Evolutionary conservation across 129 eudicot genomes (phyloP).

Genomic region (Dittrichia graveolens): DNA sequence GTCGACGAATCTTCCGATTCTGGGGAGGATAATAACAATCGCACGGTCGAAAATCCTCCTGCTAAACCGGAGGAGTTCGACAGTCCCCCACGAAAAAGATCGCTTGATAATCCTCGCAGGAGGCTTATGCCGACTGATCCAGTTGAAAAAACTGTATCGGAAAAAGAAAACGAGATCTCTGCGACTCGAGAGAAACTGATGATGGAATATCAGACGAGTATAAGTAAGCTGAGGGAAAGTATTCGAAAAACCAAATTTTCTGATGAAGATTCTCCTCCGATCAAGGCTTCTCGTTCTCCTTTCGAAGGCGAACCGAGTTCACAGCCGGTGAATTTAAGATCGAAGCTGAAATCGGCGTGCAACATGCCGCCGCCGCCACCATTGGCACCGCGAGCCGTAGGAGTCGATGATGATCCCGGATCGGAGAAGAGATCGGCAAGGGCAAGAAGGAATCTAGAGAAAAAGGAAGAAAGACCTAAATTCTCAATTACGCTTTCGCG

Average conservation of each 20-base stretch:
- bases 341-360: neutral
- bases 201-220: constrained; percentile 49
- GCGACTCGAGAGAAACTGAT: constrained; percentile 59
- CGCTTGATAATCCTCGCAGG: constrained; percentile 21
- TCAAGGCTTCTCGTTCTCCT: no score
- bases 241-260: constrained; percentile 43
- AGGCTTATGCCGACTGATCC: neutral
- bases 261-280: neutral
- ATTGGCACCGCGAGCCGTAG: constrained; percentile 10
- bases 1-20: constrained; percentile 28
- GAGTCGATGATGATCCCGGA: neutral
- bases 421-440: constrained; percentile 39
- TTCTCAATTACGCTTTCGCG: constrained; percentile 53
- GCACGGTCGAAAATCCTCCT: neutral
- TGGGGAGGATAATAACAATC: constrained; percentile 17
- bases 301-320: neutral
- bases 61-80: constrained; percentile 2
- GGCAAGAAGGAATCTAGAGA: constrained; percentile 34
- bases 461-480: constrained; percentile 53
- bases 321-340: constrained; percentile 18
- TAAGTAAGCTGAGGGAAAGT: constrained; percentile 51
- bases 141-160: neutral
- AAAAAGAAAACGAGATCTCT: constrained; percentile 43
- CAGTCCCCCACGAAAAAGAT: neutral
- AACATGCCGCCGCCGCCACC: constrained; percentile 1